Conservation (phyloP, 352 stramenopile genomes). For the Peronosclerospora sorghi region DNA sequence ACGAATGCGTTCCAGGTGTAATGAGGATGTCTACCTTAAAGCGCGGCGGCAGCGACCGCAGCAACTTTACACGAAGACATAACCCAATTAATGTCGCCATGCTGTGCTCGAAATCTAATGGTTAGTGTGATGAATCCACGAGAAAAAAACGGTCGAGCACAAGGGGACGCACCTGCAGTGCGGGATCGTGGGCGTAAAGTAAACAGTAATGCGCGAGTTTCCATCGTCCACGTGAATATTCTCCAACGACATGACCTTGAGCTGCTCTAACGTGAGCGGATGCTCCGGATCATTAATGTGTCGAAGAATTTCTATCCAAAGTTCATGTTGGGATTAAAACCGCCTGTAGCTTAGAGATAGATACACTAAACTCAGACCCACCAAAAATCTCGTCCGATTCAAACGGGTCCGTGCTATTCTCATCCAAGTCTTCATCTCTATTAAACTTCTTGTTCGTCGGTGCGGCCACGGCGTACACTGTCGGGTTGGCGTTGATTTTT, state of each 20-base stretch:
- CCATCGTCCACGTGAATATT: constrained; percentile 84
- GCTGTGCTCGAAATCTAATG: constrained; percentile 16
- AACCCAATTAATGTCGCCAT: constrained; percentile 97
- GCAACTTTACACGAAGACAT: constrained; percentile 92
- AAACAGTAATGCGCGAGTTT: constrained; percentile 67
- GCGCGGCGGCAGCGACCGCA: constrained; percentile 85
- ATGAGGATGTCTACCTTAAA: constrained; percentile 94
- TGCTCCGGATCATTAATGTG: constrained; percentile 91
- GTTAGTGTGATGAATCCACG: not conserved
- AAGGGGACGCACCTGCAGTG: constrained; percentile 80
- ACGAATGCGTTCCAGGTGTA: constrained; percentile 89
- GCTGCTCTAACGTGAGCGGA: constrained; percentile 88
- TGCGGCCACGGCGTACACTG: constrained; percentile 67
- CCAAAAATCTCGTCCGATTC: constrained; percentile 80
- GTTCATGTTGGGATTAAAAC: no score
- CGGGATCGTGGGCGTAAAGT: constrained; percentile 92
- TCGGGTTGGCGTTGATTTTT: constrained; percentile 86
- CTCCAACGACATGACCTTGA: constrained; percentile 88
- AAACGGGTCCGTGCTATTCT: constrained; percentile 64
- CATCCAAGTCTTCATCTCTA: constrained; percentile 43
- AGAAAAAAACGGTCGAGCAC: constrained; percentile 1
- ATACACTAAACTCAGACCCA: constrained; percentile 29
- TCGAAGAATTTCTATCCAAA: constrained; percentile 77
- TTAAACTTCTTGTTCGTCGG: constrained; percentile 51
- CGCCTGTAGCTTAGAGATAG: no score